Evolutionary conservation across 208 protist species (phyloP).

Genomic region (Porcisia hertigi): DNA sequence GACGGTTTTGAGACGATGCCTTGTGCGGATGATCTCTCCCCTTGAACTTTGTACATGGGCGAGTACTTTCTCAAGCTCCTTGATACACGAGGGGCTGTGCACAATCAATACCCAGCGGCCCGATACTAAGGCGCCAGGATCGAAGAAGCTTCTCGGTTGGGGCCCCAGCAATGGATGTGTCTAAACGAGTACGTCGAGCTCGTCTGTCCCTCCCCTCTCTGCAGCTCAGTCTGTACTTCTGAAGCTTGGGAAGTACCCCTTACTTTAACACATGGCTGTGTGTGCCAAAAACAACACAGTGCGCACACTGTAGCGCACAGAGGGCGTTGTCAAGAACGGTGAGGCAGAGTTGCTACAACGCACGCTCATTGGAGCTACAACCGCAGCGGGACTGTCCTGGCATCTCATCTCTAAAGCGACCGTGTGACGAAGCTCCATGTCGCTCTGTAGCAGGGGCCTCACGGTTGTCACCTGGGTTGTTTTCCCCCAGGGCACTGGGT

Average conservation of each 20-base stretch:
- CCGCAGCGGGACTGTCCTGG: neutral
- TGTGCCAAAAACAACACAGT: constrained; percentile 28
- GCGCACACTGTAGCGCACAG: constrained; percentile 31
- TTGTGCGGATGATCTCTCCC: constrained; percentile 69
- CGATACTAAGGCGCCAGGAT: constrained; percentile 85
- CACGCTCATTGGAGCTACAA: too few species aligned
- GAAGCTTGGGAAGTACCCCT: constrained; percentile 50
- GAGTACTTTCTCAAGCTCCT: constrained; percentile 68
- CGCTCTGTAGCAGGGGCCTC: constrained; percentile 38
- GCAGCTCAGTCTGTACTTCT: constrained; percentile 32
- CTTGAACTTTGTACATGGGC: constrained; percentile 65
- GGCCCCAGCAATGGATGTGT: constrained; percentile 52
- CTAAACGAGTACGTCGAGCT: constrained; percentile 77
- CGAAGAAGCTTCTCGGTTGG: constrained; percentile 69
- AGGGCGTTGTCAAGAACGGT: constrained; percentile 5
- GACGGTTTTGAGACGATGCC: constrained; percentile 59
- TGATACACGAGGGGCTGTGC: constrained; percentile 87
- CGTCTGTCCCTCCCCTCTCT: constrained; percentile 44
- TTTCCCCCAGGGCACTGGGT: constrained; percentile 57
- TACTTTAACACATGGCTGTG: constrained; percentile 56
- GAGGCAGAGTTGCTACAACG: neutral
- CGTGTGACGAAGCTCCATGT: constrained; percentile 7
- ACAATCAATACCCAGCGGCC: constrained; percentile 94
- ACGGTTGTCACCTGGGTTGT: constrained; percentile 77
- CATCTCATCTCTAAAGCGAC: neutral